Base-by-base conservation (phyloP, 768 basidiomycete genomes). In the Mycena crocata region DNA sequence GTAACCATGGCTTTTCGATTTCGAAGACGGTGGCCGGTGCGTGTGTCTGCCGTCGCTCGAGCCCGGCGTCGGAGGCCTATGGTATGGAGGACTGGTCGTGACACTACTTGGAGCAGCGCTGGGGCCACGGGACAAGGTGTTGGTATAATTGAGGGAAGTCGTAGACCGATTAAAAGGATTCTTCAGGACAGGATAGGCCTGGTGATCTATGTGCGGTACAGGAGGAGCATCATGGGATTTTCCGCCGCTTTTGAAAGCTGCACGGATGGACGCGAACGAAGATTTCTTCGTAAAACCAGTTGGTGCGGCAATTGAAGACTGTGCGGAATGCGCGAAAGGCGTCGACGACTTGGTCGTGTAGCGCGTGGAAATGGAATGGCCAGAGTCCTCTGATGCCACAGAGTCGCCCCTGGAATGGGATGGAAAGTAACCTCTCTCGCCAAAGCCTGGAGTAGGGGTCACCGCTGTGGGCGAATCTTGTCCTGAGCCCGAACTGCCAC, bases 261-360 rank as follows among this genome's bases (percentile, higher is more conserved):
- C 94, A 42, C 93, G 89, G 64, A 95, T 88, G 19, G 93, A 94
- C 2, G 93, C 93, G 65, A 95, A 94, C 0, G 93, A 95, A 3
- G 91, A 77, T 72, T 95, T 95, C 81, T 93, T 93, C 45, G 87
- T 81, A 73, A 93, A 92, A 1, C 88, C 82, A n/a, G 87, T 77
- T 1, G 87, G 82, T 0, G 85, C 85, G 31, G 87, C 85, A 44
- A 93, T 84, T 7, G 92, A 94, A 5, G 91, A 87, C 69, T 91
- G 89, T 7, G 93, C 81, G 21, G 89, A 87, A 76, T 94, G 92
- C 5, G 85, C 87, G 72, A 90, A 92, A 9, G 91, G 85, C 35
- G 86, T 82, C 52, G 78, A 78, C 42, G 80, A 75, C 73, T 83
- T 85, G 75, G 79, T 77, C 4, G 82, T 73, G 71, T 82, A 86